These are phyloP conservation scores for Blumeriella jaapii DNA, from an alignment of 2,329 filamentous ascomycete genomes.

Conservation along the genomic window DNA sequence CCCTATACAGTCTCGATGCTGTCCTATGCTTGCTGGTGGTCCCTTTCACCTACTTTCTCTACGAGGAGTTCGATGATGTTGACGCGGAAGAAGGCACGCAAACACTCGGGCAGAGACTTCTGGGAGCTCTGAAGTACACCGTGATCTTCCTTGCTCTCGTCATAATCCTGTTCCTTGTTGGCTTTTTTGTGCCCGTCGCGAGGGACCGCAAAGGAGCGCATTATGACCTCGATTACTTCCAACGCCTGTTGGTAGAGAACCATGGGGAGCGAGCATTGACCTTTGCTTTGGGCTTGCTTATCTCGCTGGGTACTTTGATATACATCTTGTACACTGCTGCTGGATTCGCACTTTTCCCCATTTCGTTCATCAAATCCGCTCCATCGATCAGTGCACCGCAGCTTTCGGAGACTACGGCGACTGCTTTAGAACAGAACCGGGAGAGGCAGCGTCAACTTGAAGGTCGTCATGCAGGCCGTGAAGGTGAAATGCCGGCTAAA, in stretches of 20 bases:
- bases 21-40: constrained; percentile 80
- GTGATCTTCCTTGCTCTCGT: constrained; percentile 71
- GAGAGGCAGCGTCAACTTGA: constrained; percentile 89
- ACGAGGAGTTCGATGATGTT: constrained; percentile 92
- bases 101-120: constrained; percentile 58
- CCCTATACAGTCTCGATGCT: constrained; percentile 83
- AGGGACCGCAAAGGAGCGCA: constrained; percentile 53
- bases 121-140: constrained; percentile 86
- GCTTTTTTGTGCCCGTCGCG: constrained; percentile 84
- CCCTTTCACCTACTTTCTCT: constrained; percentile 96
- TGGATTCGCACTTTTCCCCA: constrained; percentile 77
- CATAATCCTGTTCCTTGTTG: constrained; percentile 75
- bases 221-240: constrained; percentile 85
- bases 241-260: constrained; percentile 69
- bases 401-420: constrained; percentile 63
- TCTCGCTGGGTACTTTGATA: constrained; percentile 73
- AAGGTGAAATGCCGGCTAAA: constrained; percentile 66
- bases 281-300: constrained; percentile 79
- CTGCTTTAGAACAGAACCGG: constrained; percentile 75
- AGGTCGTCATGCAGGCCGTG: constrained; percentile 65
- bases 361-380: constrained; percentile 85
- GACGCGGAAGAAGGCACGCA: constrained; percentile 70
- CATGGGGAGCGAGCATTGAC: constrained; percentile 87
- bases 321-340: constrained; percentile 84
- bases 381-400: constrained; percentile 76